phyloP scores from a whole-genome alignment of 2,329 filamentous ascomycete genomes.

The Hypoxylon sp. region DNA sequence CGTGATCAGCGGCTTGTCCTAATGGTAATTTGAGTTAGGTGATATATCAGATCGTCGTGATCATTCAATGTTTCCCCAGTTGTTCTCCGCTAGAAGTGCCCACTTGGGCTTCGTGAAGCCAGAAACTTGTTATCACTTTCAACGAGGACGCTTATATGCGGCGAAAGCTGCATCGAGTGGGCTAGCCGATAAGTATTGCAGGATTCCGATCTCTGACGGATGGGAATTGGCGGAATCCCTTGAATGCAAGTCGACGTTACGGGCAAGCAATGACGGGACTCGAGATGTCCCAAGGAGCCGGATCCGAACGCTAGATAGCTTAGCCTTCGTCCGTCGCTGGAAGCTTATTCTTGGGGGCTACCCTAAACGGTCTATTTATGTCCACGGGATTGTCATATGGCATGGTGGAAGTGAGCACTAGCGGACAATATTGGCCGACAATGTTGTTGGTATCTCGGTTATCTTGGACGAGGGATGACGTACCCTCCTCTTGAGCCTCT shows the following conservation, averaged over 20 bases:
- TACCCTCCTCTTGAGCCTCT: slow-evolving; percentile 34
- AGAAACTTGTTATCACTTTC: slow-evolving; percentile 8
- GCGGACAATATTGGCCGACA: slow-evolving; percentile 37
- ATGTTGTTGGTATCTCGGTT: slow-evolving; percentile 23
- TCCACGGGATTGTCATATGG: slow-evolving; percentile 38
- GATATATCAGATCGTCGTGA: slow-evolving; percentile 35
- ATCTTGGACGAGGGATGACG: slow-evolving; percentile 34
- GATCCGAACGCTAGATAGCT: slow-evolving; percentile 32
- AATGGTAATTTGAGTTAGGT: slow-evolving; percentile 25
- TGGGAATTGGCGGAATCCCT: slow-evolving; percentile 29
- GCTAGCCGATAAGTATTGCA: slow-evolving; percentile 16
- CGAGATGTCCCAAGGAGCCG: slow-evolving; percentile 34
- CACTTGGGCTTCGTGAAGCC: slow-evolving; percentile 13
- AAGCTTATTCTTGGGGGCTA: slow-evolving; percentile 34
- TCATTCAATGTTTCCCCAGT: slow-evolving; percentile 11
- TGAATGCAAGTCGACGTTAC: slow-evolving; percentile 38
- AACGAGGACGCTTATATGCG: slow-evolving; percentile 35
- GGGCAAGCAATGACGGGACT: slow-evolving; percentile 29
- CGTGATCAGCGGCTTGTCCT: slow-evolving; percentile 35
- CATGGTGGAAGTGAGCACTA: slow-evolving; percentile 43
- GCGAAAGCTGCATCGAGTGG: slow-evolving; percentile 11
- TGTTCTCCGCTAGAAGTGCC: slow-evolving; percentile 13
- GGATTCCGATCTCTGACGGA: slow-evolving; percentile 25
- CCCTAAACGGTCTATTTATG: slow-evolving; percentile 42
- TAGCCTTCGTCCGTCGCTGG: slow-evolving; percentile 24